Base-by-base conservation (phyloP, 78 protist species). In the Polysphondylium violaceum region DNA sequence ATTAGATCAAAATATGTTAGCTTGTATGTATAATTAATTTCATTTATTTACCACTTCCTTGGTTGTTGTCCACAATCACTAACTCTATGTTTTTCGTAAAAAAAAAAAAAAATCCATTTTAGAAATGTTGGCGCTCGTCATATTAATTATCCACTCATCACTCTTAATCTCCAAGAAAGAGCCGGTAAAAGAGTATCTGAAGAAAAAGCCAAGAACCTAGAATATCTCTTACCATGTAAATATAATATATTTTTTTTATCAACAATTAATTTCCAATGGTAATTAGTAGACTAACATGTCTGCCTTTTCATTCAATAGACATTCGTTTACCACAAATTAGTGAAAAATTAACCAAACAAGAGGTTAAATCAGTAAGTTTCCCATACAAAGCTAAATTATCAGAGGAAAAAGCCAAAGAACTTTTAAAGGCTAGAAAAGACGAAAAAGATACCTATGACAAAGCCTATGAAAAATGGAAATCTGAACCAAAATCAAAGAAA, bases 161-260 rank as follows among this genome's bases (percentile, higher is more conserved):
- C 71, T 14, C 47, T 81, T 16, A 72, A 27, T 36, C n/a, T 33
- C 74, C 35, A 35, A 38, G 89, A 61, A 67, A 69, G 78, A 55
- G 12, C 51, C 0, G 89, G 56, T 58, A 67, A 67, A 23, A 4
- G 7, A 25, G 55, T 81, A 1, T 64, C 89, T 16, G 77, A 65
- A 41, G 89, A 81, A 12, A 64, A 81, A 55, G 2, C 36, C n/a
- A 5, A 38, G 3, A 50, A 9, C 12, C 16, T 81, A 9, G 71
- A 81, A 81, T 81, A 81, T 56, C 27, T 81, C 11, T 59, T 81
- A 55, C 89, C 89, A 67, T 81, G 76, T 81, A 68, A 3, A 56
- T 68, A 36, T 9, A 27, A 31, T 11, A n/a, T 6, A 43, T 19
- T n/a, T n/a, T n/a, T n/a, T n/a, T 19, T 4, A 72, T 43, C 53